Percentiles rank a stretch among this genome's conserved stretches.
These are phyloP conservation scores for Pyrenopolyporus hunteri DNA, from an alignment of 495 filamentous ascomycete genomes.

Conservation along the genomic window DNA sequence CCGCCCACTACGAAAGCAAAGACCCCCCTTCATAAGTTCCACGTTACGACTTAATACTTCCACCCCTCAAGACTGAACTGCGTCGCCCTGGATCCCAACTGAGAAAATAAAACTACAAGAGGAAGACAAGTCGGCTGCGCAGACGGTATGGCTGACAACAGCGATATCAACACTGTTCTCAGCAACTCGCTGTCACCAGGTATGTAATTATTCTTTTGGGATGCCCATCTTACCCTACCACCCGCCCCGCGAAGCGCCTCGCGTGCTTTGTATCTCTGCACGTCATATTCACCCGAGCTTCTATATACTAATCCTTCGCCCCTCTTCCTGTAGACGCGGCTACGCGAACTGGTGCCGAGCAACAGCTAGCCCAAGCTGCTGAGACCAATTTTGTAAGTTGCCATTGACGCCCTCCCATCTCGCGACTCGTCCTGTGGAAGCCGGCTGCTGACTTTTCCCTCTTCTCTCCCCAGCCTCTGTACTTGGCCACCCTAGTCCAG, in stretches of 20 bases:
- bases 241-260: constrained; percentile 8
- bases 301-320: constrained; percentile 27
- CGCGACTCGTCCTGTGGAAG: constrained; percentile 27
- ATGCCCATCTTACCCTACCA: no score
- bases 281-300: constrained; percentile 17
- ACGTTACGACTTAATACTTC: constrained; percentile 8
- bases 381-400: constrained; percentile 90
- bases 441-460: constrained; percentile 20
- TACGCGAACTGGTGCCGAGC: constrained; percentile 87
- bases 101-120: constrained; percentile 33
- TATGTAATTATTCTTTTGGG: constrained; percentile 51
- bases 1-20: constrained; percentile 8
- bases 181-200: constrained; percentile 89
- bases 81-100: constrained; percentile 28
- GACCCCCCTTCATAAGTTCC: constrained; percentile 37
- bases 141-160: constrained; percentile 53
- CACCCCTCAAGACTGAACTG: constrained; percentile 8
- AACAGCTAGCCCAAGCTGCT: constrained; percentile 89
- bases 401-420: constrained; percentile 21
- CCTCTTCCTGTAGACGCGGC: constrained; percentile 71
- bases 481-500: constrained; percentile 86
- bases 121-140: constrained; percentile 18
- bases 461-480: constrained; percentile 68
- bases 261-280: constrained; percentile 33
- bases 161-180: constrained; percentile 72